phyloP scores from a whole-genome alignment of 805 yeast genomes.

The Suhomyces kilbournensis region DNA sequence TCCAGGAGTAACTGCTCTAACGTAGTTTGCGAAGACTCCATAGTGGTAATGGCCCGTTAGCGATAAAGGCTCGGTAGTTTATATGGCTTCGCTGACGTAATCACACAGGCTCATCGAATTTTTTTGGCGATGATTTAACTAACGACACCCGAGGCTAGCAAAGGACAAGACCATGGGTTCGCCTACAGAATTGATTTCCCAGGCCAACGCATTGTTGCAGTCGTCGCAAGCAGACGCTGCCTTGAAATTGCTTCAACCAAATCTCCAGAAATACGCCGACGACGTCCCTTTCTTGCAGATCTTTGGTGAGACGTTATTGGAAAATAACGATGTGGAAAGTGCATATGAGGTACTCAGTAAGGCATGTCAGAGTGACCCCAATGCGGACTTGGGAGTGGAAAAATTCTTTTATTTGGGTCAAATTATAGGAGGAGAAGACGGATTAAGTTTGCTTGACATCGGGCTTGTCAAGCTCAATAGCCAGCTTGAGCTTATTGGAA shows the following conservation, averaged over 20 bases:
- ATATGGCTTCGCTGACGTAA: slow-evolving; percentile 1
- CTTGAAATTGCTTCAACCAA: slow-evolving; percentile 44
- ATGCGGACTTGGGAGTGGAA: slow-evolving; percentile 65
- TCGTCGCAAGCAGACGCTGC: slow-evolving; percentile 55
- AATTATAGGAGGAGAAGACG: slow-evolving; percentile 78
- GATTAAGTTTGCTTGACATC: slow-evolving; percentile 55
- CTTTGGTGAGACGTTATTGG: slow-evolving; percentile 77
- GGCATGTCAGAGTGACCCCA: slow-evolving; percentile 68
- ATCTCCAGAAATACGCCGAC: slow-evolving; percentile 27
- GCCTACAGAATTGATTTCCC: slow-evolving; percentile 16
- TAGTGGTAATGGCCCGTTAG: background rate
- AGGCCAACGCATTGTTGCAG: slow-evolving; percentile 45
- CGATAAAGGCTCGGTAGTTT: background rate
- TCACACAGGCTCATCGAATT: slow-evolving; percentile 2
- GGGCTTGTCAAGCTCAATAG: slow-evolving; percentile 54
- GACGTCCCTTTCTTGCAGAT: slow-evolving; percentile 50
- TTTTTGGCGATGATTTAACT: background rate
- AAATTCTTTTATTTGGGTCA: slow-evolving; percentile 91
- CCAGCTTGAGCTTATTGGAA: slow-evolving; percentile 34
- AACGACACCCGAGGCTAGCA: background rate
- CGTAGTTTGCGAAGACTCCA: background rate
- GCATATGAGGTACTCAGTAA: slow-evolving; percentile 63
- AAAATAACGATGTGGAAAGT: slow-evolving; percentile 71
- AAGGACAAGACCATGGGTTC: background rate
- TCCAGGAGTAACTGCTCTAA: slow-evolving; percentile 34